Conservation (phyloP, 1,284 basidiomycete species). For the Lignosus rhinocerotis region DNA sequence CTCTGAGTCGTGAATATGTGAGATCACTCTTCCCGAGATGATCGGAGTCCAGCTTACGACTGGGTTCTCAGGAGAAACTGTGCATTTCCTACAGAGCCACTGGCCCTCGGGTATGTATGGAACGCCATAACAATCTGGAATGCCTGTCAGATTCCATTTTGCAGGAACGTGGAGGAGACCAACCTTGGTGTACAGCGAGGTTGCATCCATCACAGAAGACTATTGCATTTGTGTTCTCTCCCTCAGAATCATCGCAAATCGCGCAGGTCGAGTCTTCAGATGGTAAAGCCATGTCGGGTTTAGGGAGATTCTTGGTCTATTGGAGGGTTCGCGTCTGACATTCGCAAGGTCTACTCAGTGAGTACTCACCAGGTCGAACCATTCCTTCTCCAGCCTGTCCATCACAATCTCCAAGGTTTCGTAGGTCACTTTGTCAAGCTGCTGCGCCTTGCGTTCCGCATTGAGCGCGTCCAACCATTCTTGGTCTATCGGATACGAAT, state of each 20-base stretch:
- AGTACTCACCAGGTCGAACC: constrained; percentile 86
- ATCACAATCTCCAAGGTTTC: constrained; percentile 96
- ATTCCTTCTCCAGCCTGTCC: constrained; percentile 98
- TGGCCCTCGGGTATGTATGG: constrained; percentile 99
- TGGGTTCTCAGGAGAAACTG: constrained; percentile 94
- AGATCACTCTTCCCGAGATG: background rate
- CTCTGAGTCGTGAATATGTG: constrained; percentile 50
- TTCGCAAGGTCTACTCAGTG: background rate
- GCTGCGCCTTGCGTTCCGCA: constrained; percentile 77
- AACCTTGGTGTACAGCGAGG: constrained; percentile 96
- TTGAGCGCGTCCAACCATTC: constrained; percentile 95
- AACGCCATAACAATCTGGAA: constrained; percentile 94
- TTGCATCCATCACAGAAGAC: constrained; percentile 99
- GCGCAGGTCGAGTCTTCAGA: constrained; percentile 95
- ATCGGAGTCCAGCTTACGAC: constrained; percentile 60
- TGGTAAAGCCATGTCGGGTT: constrained; percentile 79
- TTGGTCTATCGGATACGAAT: constrained; percentile 65
- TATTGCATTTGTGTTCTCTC: constrained; percentile 98
- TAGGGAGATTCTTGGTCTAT: constrained; percentile 89
- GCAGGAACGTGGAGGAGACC: background rate
- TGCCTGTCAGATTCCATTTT: background rate
- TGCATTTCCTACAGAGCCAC: constrained; percentile 99
- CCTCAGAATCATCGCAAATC: constrained; percentile 97
- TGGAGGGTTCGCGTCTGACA: constrained; percentile 1
- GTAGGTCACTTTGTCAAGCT: constrained; percentile 73